Conservation (phyloP, 306 rosid species). For the Bauhinia variegata region DNA sequence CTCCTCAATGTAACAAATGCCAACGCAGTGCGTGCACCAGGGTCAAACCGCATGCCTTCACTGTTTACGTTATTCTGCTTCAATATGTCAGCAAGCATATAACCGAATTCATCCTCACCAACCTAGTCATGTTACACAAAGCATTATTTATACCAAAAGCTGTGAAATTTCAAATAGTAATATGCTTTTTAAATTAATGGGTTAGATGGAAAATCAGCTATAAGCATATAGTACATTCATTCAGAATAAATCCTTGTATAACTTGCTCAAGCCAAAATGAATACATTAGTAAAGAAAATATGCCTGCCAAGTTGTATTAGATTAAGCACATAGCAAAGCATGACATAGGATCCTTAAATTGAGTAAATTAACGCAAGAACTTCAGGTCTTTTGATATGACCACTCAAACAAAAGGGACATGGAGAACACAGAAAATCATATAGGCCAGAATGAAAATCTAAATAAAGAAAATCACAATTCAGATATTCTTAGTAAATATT, state of each 20-base stretch:
- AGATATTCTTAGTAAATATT: too few relatives aligned
- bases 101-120: constrained; percentile 97
- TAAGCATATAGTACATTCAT: constrained; percentile 10
- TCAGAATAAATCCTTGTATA: neutral
- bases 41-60: constrained; percentile 88
- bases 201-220: constrained; percentile 12
- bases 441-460: neutral
- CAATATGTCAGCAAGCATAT: constrained; percentile 89
- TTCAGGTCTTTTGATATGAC: neutral
- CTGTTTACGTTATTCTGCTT: constrained; percentile 84
- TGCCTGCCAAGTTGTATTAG: neutral
- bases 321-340: neutral
- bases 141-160: constrained; percentile 10
- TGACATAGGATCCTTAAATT: neutral
- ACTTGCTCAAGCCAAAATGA: constrained; percentile 1
- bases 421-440: neutral
- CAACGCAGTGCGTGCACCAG: constrained; percentile 93
- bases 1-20: constrained; percentile 90
- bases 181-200: neutral
- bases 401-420: neutral
- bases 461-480: neutral
- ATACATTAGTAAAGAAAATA: constrained; percentile 5
- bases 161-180: neutral
- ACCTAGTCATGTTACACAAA: constrained; percentile 57
- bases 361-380: neutral